These are phyloP conservation scores for Aspergillus sp. DNA, from an alignment of 2,329 filamentous ascomycete genomes.

Conservation along the genomic window DNA sequence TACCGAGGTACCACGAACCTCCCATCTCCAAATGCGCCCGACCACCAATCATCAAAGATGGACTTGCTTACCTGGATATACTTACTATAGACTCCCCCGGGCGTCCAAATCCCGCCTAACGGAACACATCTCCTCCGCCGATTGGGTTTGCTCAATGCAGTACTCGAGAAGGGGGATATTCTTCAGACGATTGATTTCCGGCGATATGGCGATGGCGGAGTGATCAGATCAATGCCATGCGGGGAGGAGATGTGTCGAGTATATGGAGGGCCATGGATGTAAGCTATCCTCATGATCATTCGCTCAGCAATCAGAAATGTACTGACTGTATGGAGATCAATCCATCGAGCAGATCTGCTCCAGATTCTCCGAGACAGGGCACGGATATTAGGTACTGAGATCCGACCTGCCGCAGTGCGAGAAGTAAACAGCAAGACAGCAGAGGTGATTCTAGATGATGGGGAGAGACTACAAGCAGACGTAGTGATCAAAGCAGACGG, in stretches of 20 bases:
- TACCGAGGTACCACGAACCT: not conserved
- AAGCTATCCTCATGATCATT: not conserved
- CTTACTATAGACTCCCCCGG: not conserved
- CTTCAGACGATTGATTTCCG: constrained; percentile 4
- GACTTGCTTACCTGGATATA: not conserved
- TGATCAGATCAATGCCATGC: constrained; percentile 7
- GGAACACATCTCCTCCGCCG: not conserved
- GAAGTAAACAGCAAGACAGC: not conserved
- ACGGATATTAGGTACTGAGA: not conserved
- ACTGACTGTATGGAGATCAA: not conserved
- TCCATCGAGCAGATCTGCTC: not conserved
- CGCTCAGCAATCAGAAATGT: not conserved
- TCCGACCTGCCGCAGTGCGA: not conserved
- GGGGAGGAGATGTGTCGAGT: not conserved
- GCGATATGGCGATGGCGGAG: not conserved
- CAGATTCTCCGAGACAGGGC: not conserved
- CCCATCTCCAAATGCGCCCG: not conserved
- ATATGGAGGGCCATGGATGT: constrained; percentile 7
- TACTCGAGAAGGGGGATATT: not conserved
- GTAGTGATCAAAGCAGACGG: constrained; percentile 1
- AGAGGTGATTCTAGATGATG: not conserved
- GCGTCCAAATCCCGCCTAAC: constrained; percentile 9
- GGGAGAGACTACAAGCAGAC: not conserved
- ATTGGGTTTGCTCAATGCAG: not conserved
- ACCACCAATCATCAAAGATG: not conserved